A percentile compares a stretch with the other conserved stretches of the same genome.
Conservation (phyloP, 345 rosid species). For the Murraya koenigii region DNA sequence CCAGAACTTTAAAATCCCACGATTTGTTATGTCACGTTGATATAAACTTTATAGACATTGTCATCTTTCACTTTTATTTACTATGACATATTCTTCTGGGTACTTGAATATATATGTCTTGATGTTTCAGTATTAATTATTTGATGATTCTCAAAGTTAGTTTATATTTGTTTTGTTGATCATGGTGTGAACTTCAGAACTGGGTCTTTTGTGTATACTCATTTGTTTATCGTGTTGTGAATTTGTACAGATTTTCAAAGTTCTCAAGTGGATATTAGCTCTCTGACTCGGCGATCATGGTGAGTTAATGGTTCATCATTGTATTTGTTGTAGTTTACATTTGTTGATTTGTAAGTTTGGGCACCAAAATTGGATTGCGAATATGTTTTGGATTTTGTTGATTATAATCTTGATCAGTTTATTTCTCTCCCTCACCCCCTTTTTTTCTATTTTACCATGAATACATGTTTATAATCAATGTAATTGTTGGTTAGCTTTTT, state of each 20-base stretch:
- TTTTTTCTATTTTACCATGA: too few relatives aligned
- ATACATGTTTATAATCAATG: background rate
- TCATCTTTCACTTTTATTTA: background rate
- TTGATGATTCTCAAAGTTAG: background rate
- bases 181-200: background rate
- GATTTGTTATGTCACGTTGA: background rate
- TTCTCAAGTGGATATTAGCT: background rate
- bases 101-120: too few relatives aligned
- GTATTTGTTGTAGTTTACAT: slow-evolving; percentile 3
- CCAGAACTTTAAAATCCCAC: background rate
- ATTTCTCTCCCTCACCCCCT: too few relatives aligned
- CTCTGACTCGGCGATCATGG: slow-evolving; percentile 20
- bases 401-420: slow-evolving; percentile 14
- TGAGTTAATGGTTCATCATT: slow-evolving; percentile 7
- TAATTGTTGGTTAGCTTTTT: slow-evolving; percentile 17
- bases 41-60: background rate
- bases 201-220: background rate
- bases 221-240: background rate
- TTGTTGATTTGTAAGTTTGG: background rate
- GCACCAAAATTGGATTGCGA: background rate
- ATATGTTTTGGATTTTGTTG: slow-evolving; percentile 3
- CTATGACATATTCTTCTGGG: background rate
- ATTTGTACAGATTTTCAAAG: slow-evolving; percentile 12
- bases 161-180: slow-evolving; percentile 8
- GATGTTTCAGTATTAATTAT: background rate